Percentiles rank a stretch among this genome's conserved stretches.
Evolutionary conservation across 179 eudicot species (phyloP).

Genomic region (Corrigiola litoralis): DNA sequence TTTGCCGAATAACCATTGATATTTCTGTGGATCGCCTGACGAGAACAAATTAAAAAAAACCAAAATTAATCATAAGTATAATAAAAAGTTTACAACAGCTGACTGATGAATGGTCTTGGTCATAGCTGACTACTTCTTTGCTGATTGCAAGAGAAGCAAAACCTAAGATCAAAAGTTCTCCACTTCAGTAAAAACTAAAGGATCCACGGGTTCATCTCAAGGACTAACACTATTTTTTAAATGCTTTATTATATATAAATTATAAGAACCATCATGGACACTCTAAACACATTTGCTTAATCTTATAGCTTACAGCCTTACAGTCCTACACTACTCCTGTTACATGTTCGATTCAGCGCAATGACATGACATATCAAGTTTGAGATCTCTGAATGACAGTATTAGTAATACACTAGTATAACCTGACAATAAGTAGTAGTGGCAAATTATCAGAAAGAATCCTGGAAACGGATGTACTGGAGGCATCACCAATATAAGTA

Average conservation of each 20-base stretch:
- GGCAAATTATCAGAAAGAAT: neutral
- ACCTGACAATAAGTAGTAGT: neutral
- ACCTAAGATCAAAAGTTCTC: neutral
- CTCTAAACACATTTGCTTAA: neutral
- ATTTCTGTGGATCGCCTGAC: constrained; percentile 91
- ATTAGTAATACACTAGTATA: too few species aligned
- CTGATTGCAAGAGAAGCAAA: neutral
- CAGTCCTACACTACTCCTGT: too few species aligned
- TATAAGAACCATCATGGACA: neutral
- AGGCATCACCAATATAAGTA: neutral
- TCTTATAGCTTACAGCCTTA: neutral
- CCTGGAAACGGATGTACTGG: neutral
- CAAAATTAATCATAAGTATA: neutral
- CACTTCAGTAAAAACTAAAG: neutral
- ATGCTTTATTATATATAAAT: too few species aligned
- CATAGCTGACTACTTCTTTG: neutral
- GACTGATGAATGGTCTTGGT: neutral
- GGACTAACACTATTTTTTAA: too few species aligned
- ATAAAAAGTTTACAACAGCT: neutral
- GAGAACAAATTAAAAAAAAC: neutral
- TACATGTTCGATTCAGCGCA: too few species aligned
- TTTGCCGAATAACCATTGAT: constrained; percentile 91
- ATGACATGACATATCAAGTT: too few species aligned
- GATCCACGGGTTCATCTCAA: too few species aligned
- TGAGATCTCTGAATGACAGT: neutral